Percentiles rank a stretch among this genome's conserved stretches.
Evolutionary conservation across 129 eudicot species (phyloP).

Genomic region (Scalesia atractyloides): DNA sequence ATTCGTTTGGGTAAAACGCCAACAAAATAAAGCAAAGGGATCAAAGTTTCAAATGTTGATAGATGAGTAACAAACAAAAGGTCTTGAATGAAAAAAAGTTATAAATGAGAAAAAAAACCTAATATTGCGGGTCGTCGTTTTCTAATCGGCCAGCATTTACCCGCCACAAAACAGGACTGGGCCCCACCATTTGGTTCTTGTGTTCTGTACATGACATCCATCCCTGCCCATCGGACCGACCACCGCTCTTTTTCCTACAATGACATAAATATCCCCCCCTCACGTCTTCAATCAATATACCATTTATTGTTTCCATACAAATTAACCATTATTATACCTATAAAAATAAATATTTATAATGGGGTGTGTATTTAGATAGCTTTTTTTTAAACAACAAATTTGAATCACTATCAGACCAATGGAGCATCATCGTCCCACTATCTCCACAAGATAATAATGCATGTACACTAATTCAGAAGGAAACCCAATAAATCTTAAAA

Average conservation of each 20-base stretch:
- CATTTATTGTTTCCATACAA: background rate
- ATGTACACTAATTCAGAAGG: no score
- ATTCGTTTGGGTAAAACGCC: no score
- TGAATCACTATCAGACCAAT: no score
- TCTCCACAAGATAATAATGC: no score
- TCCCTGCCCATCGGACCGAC: constrained; percentile 33
- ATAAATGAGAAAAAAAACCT: background rate
- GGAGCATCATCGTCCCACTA: no score
- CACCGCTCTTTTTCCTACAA: constrained; percentile 19
- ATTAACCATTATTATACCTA: background rate
- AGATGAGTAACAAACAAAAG: background rate
- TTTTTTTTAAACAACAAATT: no score
- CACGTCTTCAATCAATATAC: background rate
- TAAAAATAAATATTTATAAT: background rate
- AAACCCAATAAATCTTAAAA: no score
- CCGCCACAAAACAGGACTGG: constrained; percentile 30
- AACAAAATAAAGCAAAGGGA: background rate
- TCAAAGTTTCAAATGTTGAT: constrained; percentile 6
- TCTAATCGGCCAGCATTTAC: constrained; percentile 31
- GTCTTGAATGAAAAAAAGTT: background rate
- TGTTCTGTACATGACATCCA: constrained; percentile 29
- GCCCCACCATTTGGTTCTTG: constrained; percentile 22
- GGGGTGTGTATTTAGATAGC: no score
- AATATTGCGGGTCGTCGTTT: constrained; percentile 11
- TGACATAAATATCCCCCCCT: background rate